Percentiles rank a stretch among this genome's conserved stretches.
Conservation (phyloP, 805 yeast species). For the Teunomyces kruisii region DNA sequence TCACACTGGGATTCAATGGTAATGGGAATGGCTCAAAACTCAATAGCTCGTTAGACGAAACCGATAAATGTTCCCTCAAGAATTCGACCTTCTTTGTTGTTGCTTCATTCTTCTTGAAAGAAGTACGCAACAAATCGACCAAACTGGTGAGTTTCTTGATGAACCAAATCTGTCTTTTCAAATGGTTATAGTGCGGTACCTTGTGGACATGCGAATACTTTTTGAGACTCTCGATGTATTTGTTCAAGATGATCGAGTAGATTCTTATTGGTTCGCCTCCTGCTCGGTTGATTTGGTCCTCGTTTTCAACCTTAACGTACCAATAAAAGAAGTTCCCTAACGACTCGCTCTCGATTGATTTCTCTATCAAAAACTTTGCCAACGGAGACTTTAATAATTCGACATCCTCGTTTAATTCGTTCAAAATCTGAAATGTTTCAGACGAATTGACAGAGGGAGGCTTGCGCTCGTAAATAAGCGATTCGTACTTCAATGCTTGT, state of each 20-base stretch:
- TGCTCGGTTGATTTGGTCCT: constrained; percentile 47
- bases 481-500: constrained; percentile 85
- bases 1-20: constrained; percentile 81
- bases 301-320: constrained; percentile 86
- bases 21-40: constrained; percentile 58
- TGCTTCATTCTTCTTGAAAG: constrained; percentile 61
- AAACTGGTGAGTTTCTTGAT: constrained; percentile 63
- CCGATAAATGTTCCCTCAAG: constrained; percentile 56
- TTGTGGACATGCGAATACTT: constrained; percentile 25
- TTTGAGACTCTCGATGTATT: constrained; percentile 40
- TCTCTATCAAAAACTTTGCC: constrained; percentile 70
- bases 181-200: constrained; percentile 34
- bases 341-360: constrained; percentile 62
- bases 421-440: constrained; percentile 17
- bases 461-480: constrained; percentile 21
- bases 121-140: constrained; percentile 59
- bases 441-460: constrained; percentile 6
- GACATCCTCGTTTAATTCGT: constrained; percentile 16
- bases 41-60: constrained; percentile 40
- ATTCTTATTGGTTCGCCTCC: constrained; percentile 20
- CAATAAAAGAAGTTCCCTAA: constrained; percentile 87
- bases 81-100: constrained; percentile 74
- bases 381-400: constrained; percentile 52
- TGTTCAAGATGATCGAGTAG: constrained; percentile 36
- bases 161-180: constrained; percentile 66